Percentiles rank a stretch among this genome's conserved stretches.
Conservation (phyloP, 2,329 filamentous ascomycete genomes). For the Xylariaceae sp. region DNA sequence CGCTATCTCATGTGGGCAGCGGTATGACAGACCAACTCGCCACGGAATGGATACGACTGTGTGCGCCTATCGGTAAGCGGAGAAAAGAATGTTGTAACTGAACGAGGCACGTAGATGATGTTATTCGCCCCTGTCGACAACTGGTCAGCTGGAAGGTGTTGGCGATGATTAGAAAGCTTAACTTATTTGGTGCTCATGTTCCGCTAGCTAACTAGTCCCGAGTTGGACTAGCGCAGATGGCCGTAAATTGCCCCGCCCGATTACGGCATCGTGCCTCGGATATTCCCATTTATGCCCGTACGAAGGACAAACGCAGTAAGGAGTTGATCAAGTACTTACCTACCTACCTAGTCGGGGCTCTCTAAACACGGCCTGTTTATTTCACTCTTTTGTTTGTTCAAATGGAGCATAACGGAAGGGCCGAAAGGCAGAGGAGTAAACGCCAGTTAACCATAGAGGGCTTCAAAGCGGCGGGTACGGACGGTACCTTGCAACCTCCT, state of each 20-base stretch:
- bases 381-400: too few species aligned
- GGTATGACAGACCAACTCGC: neutral
- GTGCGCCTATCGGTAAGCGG: neutral
- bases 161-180: conserved; percentile 28
- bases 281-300: neutral
- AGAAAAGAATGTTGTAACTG: neutral
- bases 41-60: neutral
- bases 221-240: conserved; percentile 9
- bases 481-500: too few species aligned
- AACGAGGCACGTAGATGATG: neutral
- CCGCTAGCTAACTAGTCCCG: too few species aligned
- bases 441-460: too few species aligned
- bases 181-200: too few species aligned
- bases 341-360: neutral
- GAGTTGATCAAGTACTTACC: too few species aligned
- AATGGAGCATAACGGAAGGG: too few species aligned
- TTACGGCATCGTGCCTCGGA: conserved; percentile 1
- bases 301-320: too few species aligned
- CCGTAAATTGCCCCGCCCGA: conserved; percentile 3
- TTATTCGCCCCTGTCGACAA: conserved; percentile 21
- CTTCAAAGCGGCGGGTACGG: too few species aligned
- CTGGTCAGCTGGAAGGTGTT: conserved; percentile 16
- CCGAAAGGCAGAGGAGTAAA: too few species aligned
- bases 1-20: conserved; percentile 26
- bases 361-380: too few species aligned